phyloP scores from a whole-genome alignment of 2,329 filamentous ascomycete species.

The Helotiales sp. region DNA sequence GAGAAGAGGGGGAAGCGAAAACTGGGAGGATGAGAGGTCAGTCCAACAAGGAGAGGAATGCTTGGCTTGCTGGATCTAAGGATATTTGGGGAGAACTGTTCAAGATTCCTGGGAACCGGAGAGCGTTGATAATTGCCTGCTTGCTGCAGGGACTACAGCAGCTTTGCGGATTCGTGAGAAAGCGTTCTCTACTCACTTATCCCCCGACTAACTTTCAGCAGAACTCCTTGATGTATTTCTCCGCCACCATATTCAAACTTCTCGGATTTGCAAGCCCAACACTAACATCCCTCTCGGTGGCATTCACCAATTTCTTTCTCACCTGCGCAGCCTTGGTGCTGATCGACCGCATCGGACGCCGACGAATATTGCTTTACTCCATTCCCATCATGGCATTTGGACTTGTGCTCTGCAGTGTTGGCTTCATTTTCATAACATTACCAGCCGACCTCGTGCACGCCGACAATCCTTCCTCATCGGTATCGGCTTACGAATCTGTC shows the following conservation, averaged over 20 bases:
- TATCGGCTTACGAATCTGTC: conserved; percentile 22
- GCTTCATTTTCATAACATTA: conserved; percentile 62
- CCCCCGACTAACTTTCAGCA: conserved; percentile 32
- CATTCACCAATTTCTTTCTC: conserved; percentile 80
- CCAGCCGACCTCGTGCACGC: conserved; percentile 26
- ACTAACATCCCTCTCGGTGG: conserved; percentile 76
- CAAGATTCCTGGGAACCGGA: conserved; percentile 61
- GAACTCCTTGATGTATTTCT: conserved; percentile 94
- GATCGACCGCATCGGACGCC: conserved; percentile 77
- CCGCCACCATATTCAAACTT: conserved; percentile 76
- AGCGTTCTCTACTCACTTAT: background rate
- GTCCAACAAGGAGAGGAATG: conserved; percentile 19
- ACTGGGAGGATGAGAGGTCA: conserved; percentile 25
- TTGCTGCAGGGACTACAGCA: conserved; percentile 87
- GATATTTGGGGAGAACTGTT: conserved; percentile 56
- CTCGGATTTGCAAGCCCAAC: conserved; percentile 79
- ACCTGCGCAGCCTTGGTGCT: conserved; percentile 72
- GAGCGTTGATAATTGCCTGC: conserved; percentile 82
- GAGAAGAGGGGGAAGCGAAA: conserved; percentile 62
- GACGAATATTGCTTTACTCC: conserved; percentile 77
- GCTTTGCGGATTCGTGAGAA: conserved; percentile 74
- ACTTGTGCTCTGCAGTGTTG: conserved; percentile 67
- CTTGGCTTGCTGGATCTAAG: conserved; percentile 28
- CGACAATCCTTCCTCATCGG: conserved; percentile 28
- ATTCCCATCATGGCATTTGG: conserved; percentile 82